A percentile compares a stretch with the other conserved stretches of the same genome.
These are phyloP conservation scores for Penicillium sp. DNA, from an alignment of 2,329 filamentous ascomycete species.

Conservation along the genomic window DNA sequence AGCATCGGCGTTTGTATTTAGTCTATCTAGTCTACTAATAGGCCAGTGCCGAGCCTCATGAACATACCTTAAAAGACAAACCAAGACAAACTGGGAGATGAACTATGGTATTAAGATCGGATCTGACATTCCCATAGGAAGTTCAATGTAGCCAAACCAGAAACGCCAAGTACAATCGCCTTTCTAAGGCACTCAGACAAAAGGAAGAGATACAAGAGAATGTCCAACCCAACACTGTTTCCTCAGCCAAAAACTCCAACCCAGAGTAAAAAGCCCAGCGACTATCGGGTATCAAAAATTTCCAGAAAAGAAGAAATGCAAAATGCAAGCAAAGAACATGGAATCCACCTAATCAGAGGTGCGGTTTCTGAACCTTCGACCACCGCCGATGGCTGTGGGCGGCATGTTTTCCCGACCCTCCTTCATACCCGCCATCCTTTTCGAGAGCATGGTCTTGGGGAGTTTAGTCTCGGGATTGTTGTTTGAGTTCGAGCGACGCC, in stretches of 20 bases:
- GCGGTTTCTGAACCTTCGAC: conserved; percentile 31
- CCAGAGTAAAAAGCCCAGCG: conserved; percentile 16
- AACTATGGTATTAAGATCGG: conserved; percentile 7
- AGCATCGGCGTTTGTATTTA: not conserved
- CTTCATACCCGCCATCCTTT: conserved; percentile 37
- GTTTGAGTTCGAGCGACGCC: conserved; percentile 28
- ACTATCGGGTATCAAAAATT: conserved; percentile 24
- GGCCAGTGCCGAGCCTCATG: not conserved
- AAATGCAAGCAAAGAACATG: not conserved
- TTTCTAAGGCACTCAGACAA: conserved; percentile 6
- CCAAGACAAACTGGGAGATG: not conserved
- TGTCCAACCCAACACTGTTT: conserved; percentile 11
- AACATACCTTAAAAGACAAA: not conserved
- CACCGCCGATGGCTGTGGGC: conserved; percentile 22
- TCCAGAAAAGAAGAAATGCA: conserved; percentile 4
- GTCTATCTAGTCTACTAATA: not conserved
- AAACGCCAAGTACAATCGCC: conserved; percentile 1
- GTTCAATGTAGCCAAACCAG: not conserved
- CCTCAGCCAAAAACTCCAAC: conserved; percentile 20
- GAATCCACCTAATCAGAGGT: conserved; percentile 21
- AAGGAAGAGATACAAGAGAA: conserved; percentile 12
- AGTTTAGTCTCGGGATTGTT: conserved; percentile 36
- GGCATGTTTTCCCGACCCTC: conserved; percentile 47
- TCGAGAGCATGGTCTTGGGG: conserved; percentile 42
- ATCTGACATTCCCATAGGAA: not conserved